phyloP scores from a whole-genome alignment of 2,329 filamentous ascomycete species.

The Coleophoma crateriformis region DNA sequence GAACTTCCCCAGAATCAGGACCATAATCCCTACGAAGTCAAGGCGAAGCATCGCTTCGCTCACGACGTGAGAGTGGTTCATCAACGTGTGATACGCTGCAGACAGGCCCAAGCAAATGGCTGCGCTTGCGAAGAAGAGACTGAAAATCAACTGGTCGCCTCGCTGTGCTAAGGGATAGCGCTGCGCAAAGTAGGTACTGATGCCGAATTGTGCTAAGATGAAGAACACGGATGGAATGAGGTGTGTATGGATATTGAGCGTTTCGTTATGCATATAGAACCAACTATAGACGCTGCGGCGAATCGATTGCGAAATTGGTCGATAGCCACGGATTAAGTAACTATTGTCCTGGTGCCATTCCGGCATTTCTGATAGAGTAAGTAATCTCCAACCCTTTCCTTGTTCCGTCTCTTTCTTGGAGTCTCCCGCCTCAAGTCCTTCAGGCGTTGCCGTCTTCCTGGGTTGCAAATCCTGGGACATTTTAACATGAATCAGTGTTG shows the following conservation, averaged over 20 bases:
- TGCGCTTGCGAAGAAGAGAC: conserved; percentile 31
- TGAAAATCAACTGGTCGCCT: conserved; percentile 32
- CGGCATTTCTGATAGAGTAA: conserved; percentile 21
- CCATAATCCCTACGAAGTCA: conserved; percentile 32
- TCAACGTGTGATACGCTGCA: conserved; percentile 32
- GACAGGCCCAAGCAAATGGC: conserved; percentile 31
- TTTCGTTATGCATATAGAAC: conserved; percentile 37
- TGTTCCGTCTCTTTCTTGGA: no score
- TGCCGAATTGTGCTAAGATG: conserved; percentile 24
- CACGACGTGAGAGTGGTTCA: conserved; percentile 31
- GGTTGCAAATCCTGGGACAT: no score
- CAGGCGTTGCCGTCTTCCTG: no score
- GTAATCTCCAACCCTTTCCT: no score
- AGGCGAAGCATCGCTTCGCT: conserved; percentile 31
- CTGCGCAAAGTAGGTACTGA: conserved; percentile 21
- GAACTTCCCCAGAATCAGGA: conserved; percentile 32
- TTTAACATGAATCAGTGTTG: no score
- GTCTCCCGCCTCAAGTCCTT: no score
- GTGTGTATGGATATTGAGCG: conserved; percentile 37
- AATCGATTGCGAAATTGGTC: conserved; percentile 32
- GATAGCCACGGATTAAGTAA: conserved; percentile 36
- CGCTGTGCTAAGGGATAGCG: conserved; percentile 27
- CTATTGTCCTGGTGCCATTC: conserved; percentile 36
- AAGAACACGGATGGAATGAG: conserved; percentile 36
- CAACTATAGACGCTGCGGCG: conserved; percentile 32